Evolutionary conservation across 805 yeast genomes (phyloP).

Genomic region (Myxozyma sirexii): DNA sequence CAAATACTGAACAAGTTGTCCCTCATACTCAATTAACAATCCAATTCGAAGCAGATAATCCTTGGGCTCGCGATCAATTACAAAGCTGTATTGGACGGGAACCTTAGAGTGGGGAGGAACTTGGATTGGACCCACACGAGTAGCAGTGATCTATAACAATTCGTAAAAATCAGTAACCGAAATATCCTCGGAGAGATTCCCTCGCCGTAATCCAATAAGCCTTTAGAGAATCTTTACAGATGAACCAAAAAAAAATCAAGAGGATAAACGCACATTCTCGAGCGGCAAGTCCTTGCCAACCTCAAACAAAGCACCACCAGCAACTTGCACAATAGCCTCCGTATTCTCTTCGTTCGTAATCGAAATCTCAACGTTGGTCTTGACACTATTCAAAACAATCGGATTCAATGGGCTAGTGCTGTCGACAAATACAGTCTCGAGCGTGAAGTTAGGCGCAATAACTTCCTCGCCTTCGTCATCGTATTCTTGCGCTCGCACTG

Average conservation of each 20-base stretch:
- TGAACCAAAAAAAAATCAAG: not conserved
- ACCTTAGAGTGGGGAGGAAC: slow-evolving; percentile 17
- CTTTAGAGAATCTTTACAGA: not conserved
- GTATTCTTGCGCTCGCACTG: slow-evolving; percentile 18
- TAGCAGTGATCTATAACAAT: slow-evolving; percentile 27
- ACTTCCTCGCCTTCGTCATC: slow-evolving; percentile 14
- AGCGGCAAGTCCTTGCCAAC: slow-evolving; percentile 20
- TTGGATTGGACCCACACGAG: slow-evolving; percentile 26
- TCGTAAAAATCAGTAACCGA: not conserved
- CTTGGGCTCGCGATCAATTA: slow-evolving; percentile 32
- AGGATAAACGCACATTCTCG: slow-evolving; percentile 22
- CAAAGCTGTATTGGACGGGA: slow-evolving; percentile 24
- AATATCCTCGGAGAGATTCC: not conserved
- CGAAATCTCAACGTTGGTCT: slow-evolving; percentile 35
- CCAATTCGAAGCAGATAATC: slow-evolving; percentile 30
- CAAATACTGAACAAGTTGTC: slow-evolving; percentile 29
- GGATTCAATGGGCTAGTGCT: slow-evolving; percentile 11
- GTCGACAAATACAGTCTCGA: slow-evolving; percentile 19
- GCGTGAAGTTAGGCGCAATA: slow-evolving; percentile 19
- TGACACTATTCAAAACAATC: slow-evolving; percentile 37
- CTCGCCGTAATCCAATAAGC: too few species aligned
- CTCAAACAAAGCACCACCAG: slow-evolving; percentile 29
- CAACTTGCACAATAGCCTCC: slow-evolving; percentile 27
- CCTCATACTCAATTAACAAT: slow-evolving; percentile 29
- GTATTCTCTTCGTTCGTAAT: slow-evolving; percentile 38